These are phyloP conservation scores for Irpex rosettiformis DNA, from an alignment of 1,284 basidiomycete species.

Conservation along the genomic window DNA sequence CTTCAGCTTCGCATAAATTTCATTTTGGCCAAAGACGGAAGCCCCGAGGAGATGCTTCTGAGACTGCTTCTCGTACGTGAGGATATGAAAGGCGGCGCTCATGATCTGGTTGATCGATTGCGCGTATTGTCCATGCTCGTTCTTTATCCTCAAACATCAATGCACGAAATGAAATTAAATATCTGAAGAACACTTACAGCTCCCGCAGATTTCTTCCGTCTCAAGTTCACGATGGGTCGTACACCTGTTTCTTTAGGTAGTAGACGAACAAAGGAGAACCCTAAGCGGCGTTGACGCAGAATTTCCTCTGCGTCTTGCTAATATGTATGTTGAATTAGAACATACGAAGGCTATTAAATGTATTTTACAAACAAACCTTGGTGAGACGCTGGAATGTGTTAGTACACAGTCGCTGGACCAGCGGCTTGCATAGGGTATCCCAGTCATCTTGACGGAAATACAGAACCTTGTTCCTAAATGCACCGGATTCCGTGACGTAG, in stretches of 20 bases:
- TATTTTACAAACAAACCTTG: slow-evolving; percentile 35
- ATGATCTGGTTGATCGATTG: slow-evolving; percentile 87
- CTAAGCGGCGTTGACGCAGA: slow-evolving; percentile 65
- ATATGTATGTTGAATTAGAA: not conserved
- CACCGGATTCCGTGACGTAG: slow-evolving; percentile 91
- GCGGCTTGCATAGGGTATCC: slow-evolving; percentile 77
- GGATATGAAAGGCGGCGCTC: slow-evolving; percentile 78
- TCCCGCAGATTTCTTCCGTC: slow-evolving; percentile 46
- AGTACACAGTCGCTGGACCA: slow-evolving; percentile 68
- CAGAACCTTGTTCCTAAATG: slow-evolving; percentile 81
- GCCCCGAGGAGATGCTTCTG: slow-evolving; percentile 68
- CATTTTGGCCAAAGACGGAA: slow-evolving; percentile 81
- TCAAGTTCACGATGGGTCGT: slow-evolving; percentile 91
- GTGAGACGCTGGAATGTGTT: slow-evolving; percentile 65
- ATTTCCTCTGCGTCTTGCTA: slow-evolving; percentile 66
- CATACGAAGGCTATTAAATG: not conserved
- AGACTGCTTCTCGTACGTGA: slow-evolving; percentile 81
- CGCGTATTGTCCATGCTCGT: slow-evolving; percentile 14
- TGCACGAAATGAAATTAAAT: not conserved
- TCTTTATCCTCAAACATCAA: not conserved
- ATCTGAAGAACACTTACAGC: not conserved
- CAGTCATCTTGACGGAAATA: slow-evolving; percentile 97
- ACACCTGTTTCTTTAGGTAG: slow-evolving; percentile 95
- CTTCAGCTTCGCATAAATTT: slow-evolving; percentile 75
- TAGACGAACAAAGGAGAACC: slow-evolving; percentile 84